These are phyloP conservation scores for Pachysandra terminalis DNA, from an alignment of 164 flowering plant genomes.

Conservation along the genomic window DNA sequence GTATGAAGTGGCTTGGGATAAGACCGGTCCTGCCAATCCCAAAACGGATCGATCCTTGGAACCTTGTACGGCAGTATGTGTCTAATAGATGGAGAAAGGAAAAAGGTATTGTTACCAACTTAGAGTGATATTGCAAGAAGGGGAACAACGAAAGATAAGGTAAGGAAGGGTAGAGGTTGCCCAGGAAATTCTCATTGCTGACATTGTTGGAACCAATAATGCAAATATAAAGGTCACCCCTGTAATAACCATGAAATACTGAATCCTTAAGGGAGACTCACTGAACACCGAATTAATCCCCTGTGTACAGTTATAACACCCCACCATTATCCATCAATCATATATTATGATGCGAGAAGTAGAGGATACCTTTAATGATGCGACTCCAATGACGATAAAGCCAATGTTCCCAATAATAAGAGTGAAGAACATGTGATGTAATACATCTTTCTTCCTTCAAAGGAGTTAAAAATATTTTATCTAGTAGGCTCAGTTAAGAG, in stretches of 20 bases:
- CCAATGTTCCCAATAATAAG: slow-evolving; percentile 54
- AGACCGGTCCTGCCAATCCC: too few relatives aligned
- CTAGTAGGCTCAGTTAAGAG: too few relatives aligned
- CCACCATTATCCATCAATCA: too few relatives aligned
- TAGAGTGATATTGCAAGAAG: slow-evolving; percentile 25
- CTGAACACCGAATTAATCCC: slow-evolving; percentile 38
- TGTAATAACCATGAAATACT: slow-evolving; percentile 36
- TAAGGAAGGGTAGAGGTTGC: slow-evolving; percentile 33
- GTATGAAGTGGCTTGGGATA: too few relatives aligned
- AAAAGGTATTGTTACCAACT: slow-evolving; percentile 33
- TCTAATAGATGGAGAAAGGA: not conserved
- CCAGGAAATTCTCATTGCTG: slow-evolving; percentile 54
- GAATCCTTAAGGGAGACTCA: slow-evolving; percentile 42
- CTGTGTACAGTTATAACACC: too few relatives aligned
- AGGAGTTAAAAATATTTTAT: not conserved
- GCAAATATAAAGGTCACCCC: slow-evolving; percentile 45
- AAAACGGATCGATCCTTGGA: too few relatives aligned
- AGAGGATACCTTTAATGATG: slow-evolving; percentile 44
- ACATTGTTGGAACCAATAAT: slow-evolving; percentile 45
- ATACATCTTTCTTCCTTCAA: slow-evolving; percentile 45
- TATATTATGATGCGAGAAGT: too few relatives aligned
- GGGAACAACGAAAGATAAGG: slow-evolving; percentile 28
- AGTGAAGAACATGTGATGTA: slow-evolving; percentile 41
- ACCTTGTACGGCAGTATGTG: too few relatives aligned
- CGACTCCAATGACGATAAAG: slow-evolving; percentile 56